Base-by-base conservation (phyloP, 2,329 filamentous ascomycete species). In the Diaporthe sp. region DNA sequence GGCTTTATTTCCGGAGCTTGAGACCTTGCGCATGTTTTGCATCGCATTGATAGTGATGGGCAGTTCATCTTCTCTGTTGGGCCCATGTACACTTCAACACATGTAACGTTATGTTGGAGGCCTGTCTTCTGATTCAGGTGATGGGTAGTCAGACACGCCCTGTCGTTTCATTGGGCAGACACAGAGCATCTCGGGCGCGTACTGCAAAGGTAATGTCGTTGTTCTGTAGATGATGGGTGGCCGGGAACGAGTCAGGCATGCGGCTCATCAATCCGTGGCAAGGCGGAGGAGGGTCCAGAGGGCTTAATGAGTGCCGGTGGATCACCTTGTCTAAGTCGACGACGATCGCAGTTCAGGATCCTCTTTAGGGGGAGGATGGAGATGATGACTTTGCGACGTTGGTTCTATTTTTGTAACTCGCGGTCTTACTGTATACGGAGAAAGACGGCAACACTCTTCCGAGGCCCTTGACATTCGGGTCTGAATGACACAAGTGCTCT, bases 261-360 rank as follows among this genome's bases (percentile, higher is more conserved):
- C 65, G 65, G 65, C 49, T 42, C 49, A 42, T 69, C 49, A 69
- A 55, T 10, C 34, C 31, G 65, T 42, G 34, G 49, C 49, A 39
- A 28, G 22, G 49, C 65, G 46, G 62, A 68, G 31, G 46, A 39
- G 62, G 13, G 31, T 68, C 46, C 62, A 31, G 22, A 53, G 44
- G 62, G 62, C 62, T 68, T 37, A 53, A 68, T 68, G 46, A 53
- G 22, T 39, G 65, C 65, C 34, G n/a, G 65, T 68, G 65, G 65
- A 53, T 55, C 65, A 42, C 49, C 34, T 55, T 42, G 65, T 55
- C 49, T 55, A 69, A 69, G 46, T 55, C 34, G 15, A 55, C 15
- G 49, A 31, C 15, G 65, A 69, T 69, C 65, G n/a, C n/a, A 55
- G 46, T 34, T 55, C n/a, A 42, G 65, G 65, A 55, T 69, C 65